Percentiles rank a stretch among this genome's conserved stretches.
Conservation (phyloP, 73 alveolate genomes). For the Stentor coeruleus region DNA sequence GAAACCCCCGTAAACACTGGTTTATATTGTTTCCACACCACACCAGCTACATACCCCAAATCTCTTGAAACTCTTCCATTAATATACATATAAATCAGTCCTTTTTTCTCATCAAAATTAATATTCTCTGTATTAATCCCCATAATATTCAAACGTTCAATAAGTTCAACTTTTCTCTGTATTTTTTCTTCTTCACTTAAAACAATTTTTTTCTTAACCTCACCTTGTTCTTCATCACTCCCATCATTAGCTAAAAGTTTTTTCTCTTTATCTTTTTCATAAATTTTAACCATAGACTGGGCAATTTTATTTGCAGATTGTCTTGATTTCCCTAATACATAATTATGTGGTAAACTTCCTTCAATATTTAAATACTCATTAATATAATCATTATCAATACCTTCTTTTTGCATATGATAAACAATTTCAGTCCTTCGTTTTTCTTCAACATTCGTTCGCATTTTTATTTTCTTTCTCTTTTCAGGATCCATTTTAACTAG, state of each 20-base stretch:
- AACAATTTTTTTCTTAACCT: neutral
- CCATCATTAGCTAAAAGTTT: neutral
- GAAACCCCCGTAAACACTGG: slow-evolving; percentile 26
- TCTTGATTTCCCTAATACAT: slow-evolving; percentile 14
- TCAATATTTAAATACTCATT: slow-evolving; percentile 11
- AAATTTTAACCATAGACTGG: neutral
- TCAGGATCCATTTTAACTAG: neutral
- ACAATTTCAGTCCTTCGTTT: slow-evolving; percentile 9
- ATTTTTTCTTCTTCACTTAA: neutral
- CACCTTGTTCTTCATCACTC: neutral
- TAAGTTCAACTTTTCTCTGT: slow-evolving; percentile 12
- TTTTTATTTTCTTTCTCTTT: neutral
- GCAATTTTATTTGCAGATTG: neutral
- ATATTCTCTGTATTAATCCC: neutral
- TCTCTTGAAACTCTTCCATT: slow-evolving; percentile 19
- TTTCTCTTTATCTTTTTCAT: neutral
- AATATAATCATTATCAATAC: neutral
- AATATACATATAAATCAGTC: neutral
- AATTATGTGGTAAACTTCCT: neutral
- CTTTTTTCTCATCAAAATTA: neutral
- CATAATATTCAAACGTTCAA: slow-evolving; percentile 10
- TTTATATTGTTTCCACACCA: slow-evolving; percentile 25
- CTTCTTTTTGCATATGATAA: neutral
- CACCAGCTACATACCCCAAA: slow-evolving; percentile 26
- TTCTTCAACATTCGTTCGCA: neutral